A percentile compares a stretch with the other conserved stretches of the same genome.
phyloP scores from a whole-genome alignment of 129 eudicot species.

The Ambrosia trifida region DNA sequence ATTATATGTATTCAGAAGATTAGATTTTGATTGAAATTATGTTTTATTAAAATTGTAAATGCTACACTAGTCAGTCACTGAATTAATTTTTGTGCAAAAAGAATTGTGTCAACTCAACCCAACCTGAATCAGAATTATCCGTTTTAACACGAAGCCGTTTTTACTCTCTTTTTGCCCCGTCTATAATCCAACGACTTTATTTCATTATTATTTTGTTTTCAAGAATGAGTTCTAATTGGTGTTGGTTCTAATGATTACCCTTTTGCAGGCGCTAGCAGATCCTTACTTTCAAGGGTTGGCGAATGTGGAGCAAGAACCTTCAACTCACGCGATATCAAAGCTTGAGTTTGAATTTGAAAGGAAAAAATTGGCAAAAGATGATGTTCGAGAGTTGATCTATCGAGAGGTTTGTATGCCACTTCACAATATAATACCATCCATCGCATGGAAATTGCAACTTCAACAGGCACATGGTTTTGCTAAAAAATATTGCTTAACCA shows the following conservation, averaged over 20 bases:
- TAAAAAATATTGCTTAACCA: neutral
- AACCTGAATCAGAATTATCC: neutral
- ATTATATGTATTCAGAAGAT: neutral
- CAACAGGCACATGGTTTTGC: neutral
- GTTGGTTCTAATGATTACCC: neutral
- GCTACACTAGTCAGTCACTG: neutral
- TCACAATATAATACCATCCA: neutral
- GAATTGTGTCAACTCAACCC: neutral
- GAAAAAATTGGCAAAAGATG: slow-evolving; percentile 80
- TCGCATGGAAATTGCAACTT: slow-evolving; percentile 5
- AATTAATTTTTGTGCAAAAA: neutral
- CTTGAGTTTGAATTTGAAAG: slow-evolving; percentile 95
- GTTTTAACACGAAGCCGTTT: neutral
- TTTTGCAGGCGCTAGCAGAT: slow-evolving; percentile 69
- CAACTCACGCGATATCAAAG: slow-evolving; percentile 80
- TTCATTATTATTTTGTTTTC: neutral
- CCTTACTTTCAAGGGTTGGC: slow-evolving; percentile 90
- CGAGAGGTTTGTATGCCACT: slow-evolving; percentile 66
- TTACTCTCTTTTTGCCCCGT: neutral
- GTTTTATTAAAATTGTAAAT: neutral
- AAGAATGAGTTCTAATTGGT: neutral
- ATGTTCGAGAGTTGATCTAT: slow-evolving; percentile 91
- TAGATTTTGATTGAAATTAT: neutral
- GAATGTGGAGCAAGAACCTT: slow-evolving; percentile 85
- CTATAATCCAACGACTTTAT: neutral